Evolutionary conservation across 2,329 filamentous ascomycete species (phyloP), one percentile per base, ranked within the genome.

Genomic region (Aspergillus tamarii): DNA sequence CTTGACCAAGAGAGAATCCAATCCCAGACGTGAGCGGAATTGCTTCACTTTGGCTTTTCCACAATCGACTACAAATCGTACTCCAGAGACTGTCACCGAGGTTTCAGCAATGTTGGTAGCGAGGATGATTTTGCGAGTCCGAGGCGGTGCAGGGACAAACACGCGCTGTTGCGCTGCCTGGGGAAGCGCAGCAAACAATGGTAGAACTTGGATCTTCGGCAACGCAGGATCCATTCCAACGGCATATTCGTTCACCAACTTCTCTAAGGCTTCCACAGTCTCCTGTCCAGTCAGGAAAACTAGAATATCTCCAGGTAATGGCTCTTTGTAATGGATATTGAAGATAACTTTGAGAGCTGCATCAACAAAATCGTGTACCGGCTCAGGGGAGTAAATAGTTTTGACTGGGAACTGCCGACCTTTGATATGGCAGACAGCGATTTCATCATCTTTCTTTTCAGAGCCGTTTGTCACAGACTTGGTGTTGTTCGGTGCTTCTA

Each of bases 51-150:
- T 99, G 10, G 91, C 92, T 73, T 97, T 97, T 53, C 95, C 95
- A 61, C 91, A 91, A 74, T 99, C 95, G 23, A 99, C 86, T 11
- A 99, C 94, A 70, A 91, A 95, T 5, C 92, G 88, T 8, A 99
- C 93, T 2, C 95, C 95, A 0, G 94, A 91, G 0, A 99, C 94
- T 0, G 95, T 99, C 64, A 99, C 91, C 1, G 95, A 98, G 0
- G 95, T 98, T 77, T 99, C 95, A n/a, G 95, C 95, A 71, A 99
- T 98, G 73, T 99, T 99, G 16, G 95, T 99, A 0, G 94, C 90
- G 0, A 99, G 82, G 0, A 99, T 93, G 14, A 98, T 85, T 74
- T 98, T 98, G 50, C 95, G 87, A 0, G 92, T 96, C 2, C 88
- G 86, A 61, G 87, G 87, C 0, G 88, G 87, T 26, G 91, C 85